Base-by-base conservation (phyloP, 208 protist species). In the Plasmodiophora brassicae region DNA sequence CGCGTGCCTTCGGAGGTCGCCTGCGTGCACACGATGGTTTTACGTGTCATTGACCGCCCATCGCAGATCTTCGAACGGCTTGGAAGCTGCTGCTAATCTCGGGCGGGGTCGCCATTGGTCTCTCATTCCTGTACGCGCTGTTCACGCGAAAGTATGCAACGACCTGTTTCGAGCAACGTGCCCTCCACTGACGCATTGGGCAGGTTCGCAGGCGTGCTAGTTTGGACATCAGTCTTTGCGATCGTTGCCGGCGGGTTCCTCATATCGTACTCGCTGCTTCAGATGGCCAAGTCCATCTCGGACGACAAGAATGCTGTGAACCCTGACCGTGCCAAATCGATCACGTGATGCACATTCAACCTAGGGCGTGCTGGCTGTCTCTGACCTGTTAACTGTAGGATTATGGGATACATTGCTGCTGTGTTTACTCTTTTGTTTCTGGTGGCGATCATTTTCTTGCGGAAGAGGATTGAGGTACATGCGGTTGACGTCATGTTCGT, bases 141-240 rank as follows among this genome's bases (percentile, higher is more conserved):
- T 38, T 78, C 65, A 44, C 32, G 32, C 32, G 41, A 78, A 78
- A 32, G 65, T 78, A 14, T 78, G 65, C 5, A 32, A 8, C 5
- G 10, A 5, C 5, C 5, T 5, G 32, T 5, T 5, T 36, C 41
- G 5, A 14, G 14, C n/a, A 32, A 78, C 32, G 5, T 5, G n/a
- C 14, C 41, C 5, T 32, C 5, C 5, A 5, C 32, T 44, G 5
- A 78, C 32, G 32, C 20, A 5, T 44, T 38, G 50, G 25, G 14
- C n/a, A 78, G 65, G n/a, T 78, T 78, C n/a, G 65, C 65, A 38
- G 65, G 65, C 5, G 65, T 78, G 32, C 65, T 78, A 38, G 65
- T 78, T 78, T 78, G 65, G 65, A 5, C 41, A 14, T 44, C 65
- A 32, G 20, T 78, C 5, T 36, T 32, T 8, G 5, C 14, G 5